Conservation (phyloP, 148 eudicot species). For the Arctostaphylos glauca region DNA sequence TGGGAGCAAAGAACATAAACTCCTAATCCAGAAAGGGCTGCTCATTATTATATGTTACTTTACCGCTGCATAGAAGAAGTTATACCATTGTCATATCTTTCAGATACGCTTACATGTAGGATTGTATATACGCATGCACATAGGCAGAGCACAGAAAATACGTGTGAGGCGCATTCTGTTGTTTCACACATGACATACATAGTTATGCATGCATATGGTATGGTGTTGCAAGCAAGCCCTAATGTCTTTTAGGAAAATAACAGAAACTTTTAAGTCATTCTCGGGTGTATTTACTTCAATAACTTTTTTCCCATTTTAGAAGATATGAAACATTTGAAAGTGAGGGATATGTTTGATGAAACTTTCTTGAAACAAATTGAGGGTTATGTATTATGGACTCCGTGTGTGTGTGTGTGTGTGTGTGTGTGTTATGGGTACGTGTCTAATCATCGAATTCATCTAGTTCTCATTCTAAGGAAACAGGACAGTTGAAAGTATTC, state of each 20-base stretch:
- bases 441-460: neutral
- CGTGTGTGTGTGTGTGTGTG: neutral
- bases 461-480: neutral
- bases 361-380: neutral
- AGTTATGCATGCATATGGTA: neutral
- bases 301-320: neutral
- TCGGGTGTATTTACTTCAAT: neutral
- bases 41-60: too few species aligned
- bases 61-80: too few species aligned
- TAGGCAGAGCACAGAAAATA: neutral
- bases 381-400: neutral
- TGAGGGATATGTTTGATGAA: neutral
- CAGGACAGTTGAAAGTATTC: neutral
- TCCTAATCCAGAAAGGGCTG: too few species aligned
- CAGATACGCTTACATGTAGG: neutral
- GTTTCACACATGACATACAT: neutral
- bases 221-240: neutral
- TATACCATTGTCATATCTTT: neutral
- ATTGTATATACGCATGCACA: too few species aligned
- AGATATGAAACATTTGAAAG: neutral
- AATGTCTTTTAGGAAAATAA: neutral
- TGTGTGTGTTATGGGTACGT: neutral
- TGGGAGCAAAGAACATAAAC: too few species aligned
- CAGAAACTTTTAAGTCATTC: neutral
- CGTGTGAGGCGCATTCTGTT: neutral